phyloP scores from a whole-genome alignment of 768 basidiomycete species.

The Boletellus emodensis region DNA sequence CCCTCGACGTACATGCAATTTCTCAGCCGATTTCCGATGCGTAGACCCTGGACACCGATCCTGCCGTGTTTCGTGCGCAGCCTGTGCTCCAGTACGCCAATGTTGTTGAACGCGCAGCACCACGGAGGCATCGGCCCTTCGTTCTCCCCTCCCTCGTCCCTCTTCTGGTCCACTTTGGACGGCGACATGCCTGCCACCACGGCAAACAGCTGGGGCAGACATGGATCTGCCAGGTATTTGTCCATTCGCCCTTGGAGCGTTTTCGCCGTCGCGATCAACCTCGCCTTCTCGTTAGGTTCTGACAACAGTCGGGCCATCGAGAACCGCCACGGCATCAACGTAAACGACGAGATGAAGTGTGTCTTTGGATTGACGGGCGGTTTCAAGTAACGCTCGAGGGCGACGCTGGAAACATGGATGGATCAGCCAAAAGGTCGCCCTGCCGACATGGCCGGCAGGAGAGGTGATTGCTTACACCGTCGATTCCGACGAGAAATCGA shows the following conservation, averaged over 20 bases:
- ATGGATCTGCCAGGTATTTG: slow-evolving; percentile 13
- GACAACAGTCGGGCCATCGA: slow-evolving; percentile 12
- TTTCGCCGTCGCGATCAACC: slow-evolving; percentile 11
- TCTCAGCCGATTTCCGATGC: slow-evolving; percentile 10
- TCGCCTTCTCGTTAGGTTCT: slow-evolving; percentile 6
- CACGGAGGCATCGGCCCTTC: background rate
- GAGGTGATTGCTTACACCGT: slow-evolving; percentile 9
- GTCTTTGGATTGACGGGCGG: slow-evolving; percentile 16
- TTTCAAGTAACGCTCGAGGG: slow-evolving; percentile 19
- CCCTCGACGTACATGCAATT: slow-evolving; percentile 7
- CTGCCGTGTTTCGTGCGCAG: slow-evolving; percentile 3
- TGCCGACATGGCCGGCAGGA: no score
- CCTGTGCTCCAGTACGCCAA: slow-evolving; percentile 12
- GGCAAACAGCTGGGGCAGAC: slow-evolving; percentile 9
- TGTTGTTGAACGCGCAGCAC: slow-evolving; percentile 11
- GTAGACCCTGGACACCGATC: slow-evolving; percentile 1
- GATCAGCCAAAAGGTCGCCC: background rate
- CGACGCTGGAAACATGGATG: background rate
- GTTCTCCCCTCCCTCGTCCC: background rate
- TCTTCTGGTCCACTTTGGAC: background rate
- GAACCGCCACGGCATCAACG: slow-evolving; percentile 13
- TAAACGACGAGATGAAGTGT: slow-evolving; percentile 16
- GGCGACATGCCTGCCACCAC: background rate
- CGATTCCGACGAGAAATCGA: slow-evolving; percentile 9
- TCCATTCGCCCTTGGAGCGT: slow-evolving; percentile 11